Base-by-base conservation (phyloP, 768 basidiomycete species). In the Pleurotus salmoneostramineus region DNA sequence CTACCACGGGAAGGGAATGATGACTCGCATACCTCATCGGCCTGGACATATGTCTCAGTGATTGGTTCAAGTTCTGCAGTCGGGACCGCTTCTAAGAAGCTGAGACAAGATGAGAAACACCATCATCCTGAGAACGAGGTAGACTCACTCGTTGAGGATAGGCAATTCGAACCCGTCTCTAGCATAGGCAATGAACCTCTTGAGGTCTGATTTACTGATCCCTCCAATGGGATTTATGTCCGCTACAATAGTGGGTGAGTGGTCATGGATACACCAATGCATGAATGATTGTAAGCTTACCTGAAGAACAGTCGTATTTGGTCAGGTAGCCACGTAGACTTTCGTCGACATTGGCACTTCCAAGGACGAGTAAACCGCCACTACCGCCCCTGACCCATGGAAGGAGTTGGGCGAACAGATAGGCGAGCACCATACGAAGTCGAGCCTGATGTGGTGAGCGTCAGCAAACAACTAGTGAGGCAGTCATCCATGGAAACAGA, bases 181-280 rank as follows among this genome's bases (percentile, higher is more conserved):
- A 0, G 93, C 95, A 63, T 88, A 95, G 0, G 85, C 87, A 61
- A 99, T 97, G 69, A 98, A 98, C 63, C 87, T 88, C 77, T 97
- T 99, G 58, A 98, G 74, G 71, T 98, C 97, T 0, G 94, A 95
- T 74, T 99, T 98, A 70, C 93, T 96, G 68, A 99, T 98, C 0
- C 91, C 93, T 2, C 97, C 97, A 60, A 99, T 99, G 2, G 97
- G 97, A 70, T 99, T 99, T 67, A 99, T 86, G 69, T 99, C 97
- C 59, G 97, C 97, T 87, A 69, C 61, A 27, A 45, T 50, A 31
- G 42, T 27, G 7, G 15, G 60, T 32, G 59, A 52, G 50, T 11
- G 47, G 49, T 40, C 14, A 36, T 45, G 15, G 50, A 32, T n/a
- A 33, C 14, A 12, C 4, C 32, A 1, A 33, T 21, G 50, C 21